A percentile compares a stretch with the other conserved stretches of the same genome.
These are phyloP conservation scores for Podospora conica DNA, from an alignment of 495 filamentous ascomycete genomes.

Conservation along the genomic window DNA sequence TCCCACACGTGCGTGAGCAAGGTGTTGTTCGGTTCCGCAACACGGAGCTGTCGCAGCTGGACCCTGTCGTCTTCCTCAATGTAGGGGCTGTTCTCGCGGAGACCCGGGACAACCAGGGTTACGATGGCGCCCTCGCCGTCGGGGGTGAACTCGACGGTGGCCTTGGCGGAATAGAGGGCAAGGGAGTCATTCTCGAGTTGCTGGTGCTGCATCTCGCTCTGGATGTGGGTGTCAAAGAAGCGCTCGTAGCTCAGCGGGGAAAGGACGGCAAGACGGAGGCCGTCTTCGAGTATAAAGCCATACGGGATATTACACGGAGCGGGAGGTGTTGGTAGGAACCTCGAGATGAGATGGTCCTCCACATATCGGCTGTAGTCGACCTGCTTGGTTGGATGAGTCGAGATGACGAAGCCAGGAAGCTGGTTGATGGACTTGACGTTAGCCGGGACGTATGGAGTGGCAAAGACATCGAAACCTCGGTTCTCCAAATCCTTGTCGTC, in stretches of 20 bases:
- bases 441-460: conserved; percentile 30
- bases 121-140: conserved; percentile 1
- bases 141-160: not conserved
- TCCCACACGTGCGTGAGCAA: conserved; percentile 14
- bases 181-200: conserved; percentile 19
- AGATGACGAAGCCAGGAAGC: conserved; percentile 7
- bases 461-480: conserved; percentile 29
- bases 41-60: conserved; percentile 36
- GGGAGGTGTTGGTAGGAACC: conserved; percentile 3
- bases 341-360: not conserved
- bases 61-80: conserved; percentile 39
- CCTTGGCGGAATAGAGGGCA: conserved; percentile 17
- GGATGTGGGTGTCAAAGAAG: conserved; percentile 18
- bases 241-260: conserved; percentile 13
- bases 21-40: conserved; percentile 10
- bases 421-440: conserved; percentile 25
- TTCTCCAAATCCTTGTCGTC: conserved; percentile 1
- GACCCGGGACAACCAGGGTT: conserved; percentile 31
- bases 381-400: conserved; percentile 9
- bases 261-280: not conserved
- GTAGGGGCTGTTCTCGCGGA: conserved; percentile 38
- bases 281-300: not conserved
- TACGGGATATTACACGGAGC: not conserved
- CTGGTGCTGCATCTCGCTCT: conserved; percentile 18
- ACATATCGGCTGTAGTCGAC: conserved; percentile 7